Evolutionary conservation across 1,284 basidiomycete species (phyloP).

Genomic region (Mycosarcoma maydis): DNA sequence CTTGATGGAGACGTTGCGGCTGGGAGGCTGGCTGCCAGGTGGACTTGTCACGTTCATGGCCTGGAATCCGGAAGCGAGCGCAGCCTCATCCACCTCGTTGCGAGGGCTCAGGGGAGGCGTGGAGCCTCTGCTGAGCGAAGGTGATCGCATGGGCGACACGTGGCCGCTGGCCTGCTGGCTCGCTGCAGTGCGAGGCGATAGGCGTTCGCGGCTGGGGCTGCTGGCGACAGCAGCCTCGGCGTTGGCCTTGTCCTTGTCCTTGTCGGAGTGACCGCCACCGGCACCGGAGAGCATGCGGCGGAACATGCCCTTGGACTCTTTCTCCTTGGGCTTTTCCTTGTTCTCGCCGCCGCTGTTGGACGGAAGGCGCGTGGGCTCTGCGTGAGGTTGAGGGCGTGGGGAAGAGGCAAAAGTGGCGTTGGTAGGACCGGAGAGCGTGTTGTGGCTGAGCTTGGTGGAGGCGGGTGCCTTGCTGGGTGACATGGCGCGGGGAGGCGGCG

Average conservation of each 20-base stretch:
- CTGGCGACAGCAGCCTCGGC: conserved; percentile 3
- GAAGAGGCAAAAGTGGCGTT: conserved; percentile 15
- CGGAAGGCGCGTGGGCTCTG: conserved; percentile 15
- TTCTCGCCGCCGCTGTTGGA: conserved; percentile 12
- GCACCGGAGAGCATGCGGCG: conserved; percentile 61
- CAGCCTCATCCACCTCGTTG: conserved; percentile 46
- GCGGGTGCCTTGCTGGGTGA: conserved; percentile 48
- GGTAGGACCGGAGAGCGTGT: conserved; percentile 18
- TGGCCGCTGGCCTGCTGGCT: conserved; percentile 41
- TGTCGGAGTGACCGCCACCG: conserved; percentile 21
- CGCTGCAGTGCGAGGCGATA: conserved; percentile 24
- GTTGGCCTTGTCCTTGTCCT: conserved; percentile 23
- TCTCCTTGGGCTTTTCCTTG: conserved; percentile 52
- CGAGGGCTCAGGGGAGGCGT: conserved; percentile 53
- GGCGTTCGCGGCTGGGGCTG: conserved; percentile 37
- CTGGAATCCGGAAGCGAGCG: conserved; percentile 42
- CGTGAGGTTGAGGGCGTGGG: conserved; percentile 10
- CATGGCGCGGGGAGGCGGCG: conserved; percentile 55
- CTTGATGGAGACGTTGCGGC: conserved; percentile 57
- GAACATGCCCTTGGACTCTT: conserved; percentile 60
- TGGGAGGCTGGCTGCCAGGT: conserved; percentile 48
- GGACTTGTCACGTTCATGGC: conserved; percentile 50
- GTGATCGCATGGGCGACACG: conserved; percentile 48
- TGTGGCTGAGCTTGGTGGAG: conserved; percentile 50
- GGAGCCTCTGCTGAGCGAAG: conserved; percentile 39